Evolutionary conservation across 106 monocot species (phyloP), one percentile per base, ranked within the genome.

Genomic region (Dioscorea dumetorum): DNA sequence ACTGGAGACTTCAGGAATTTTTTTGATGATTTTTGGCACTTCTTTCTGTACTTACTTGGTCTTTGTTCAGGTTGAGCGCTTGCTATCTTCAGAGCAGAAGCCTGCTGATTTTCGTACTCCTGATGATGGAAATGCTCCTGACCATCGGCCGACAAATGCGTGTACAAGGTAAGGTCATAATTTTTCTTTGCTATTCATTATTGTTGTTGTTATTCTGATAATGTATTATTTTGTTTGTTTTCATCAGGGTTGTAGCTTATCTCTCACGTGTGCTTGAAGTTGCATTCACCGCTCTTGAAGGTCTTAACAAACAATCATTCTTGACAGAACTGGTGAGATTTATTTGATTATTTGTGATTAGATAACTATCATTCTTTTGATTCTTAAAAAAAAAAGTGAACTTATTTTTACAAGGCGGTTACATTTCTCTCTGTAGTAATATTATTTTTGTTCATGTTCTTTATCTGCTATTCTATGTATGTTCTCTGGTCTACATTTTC

Each of bases 221-320:
- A 41, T 41, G 41, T 41, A 48, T 24, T 28, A 70, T 31, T 24
- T 57, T 69, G 57, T 64, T 69, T 11, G 49, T 66, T 49, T 32
- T 58, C 16, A 48, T 77, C 78, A 99, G 99, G 75, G 90, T 99
- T 73, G 89, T 93, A 31, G 93, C 90, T 32, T 99, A 99, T 54
- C 80, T 99, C 12, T 99, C 99, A 81, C 99, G 99, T 59, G 85
- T 89, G 49, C 81, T 99, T 33, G 99, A 99, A 58, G 93, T 85
- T 71, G 99, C 93, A 33, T 99, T 99, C 68, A 93, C 82, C 70
- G 80, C 99, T 76, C 77, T 99, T 12, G 99, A 99, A 75, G 99
- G 99, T 62, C 80, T 90, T 66, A 99, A 99, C 75, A 99, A 93
- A 51, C 99, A 99, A 66, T 93, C 99, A 31, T 99, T 99, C 71